Evolutionary conservation across 1,284 basidiomycete species (phyloP), one percentile per base, ranked within the genome.

Genomic region (Microbotryomycetes sp.): DNA sequence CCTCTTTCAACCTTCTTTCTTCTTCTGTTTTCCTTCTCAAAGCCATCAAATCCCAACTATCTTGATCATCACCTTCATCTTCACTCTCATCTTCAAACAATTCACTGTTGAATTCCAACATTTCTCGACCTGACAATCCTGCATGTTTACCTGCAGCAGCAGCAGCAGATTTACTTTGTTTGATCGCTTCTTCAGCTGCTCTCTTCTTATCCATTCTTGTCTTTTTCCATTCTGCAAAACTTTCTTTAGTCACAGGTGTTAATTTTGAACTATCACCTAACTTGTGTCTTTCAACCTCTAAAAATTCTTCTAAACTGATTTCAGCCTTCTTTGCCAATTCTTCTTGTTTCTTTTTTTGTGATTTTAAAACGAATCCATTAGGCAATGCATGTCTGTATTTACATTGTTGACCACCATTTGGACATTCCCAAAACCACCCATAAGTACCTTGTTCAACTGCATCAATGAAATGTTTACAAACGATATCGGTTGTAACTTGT

Each of bases 271-370:
- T 60, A 49, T 92, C 91, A n/a, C n/a, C n/a, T 49, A 97, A 80
- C 82, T 94, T 96, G 80, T 98, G 94, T 58, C 94, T 86, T 83
- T 97, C 92, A 54, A 90, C 89, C 79, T 99, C 94, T 62, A 99
- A 77, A 80, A 99, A 99, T 70, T 98, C 96, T 76, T 98, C 94
- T 56, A 98, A 74, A 64, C 88, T 92, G 74, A 99, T 97, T 57
- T 82, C 80, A 70, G 92, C 89, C 49, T 88, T 88, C 77, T 92
- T 93, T 42, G 87, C 88, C 1, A 88, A 77, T 54, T 77, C 77
- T 47, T 73, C 71, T 56, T 77, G 76, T 64, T 77, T 77, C 66
- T 72, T 74, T 55, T 65, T 56, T 56, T 73, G 71, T n/a, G 55
- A 57, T 52, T 72, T 71, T 36, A 73, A 64, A 3, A 73, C 87